Evolutionary conservation across 2,329 filamentous ascomycete genomes (phyloP).

Genomic region (Diaporthe helianthi): DNA sequence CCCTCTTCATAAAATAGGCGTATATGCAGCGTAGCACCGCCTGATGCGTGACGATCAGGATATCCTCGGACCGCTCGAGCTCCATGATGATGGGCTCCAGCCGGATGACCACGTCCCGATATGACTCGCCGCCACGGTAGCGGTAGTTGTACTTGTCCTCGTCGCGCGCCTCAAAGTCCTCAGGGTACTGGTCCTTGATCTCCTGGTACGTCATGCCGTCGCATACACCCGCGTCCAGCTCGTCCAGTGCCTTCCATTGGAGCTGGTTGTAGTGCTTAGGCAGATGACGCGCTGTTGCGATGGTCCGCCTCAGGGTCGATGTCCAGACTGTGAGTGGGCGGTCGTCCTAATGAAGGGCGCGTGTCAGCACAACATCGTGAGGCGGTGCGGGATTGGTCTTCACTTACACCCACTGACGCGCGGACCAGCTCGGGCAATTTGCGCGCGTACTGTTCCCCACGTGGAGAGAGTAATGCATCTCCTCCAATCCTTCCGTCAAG

Average conservation of each 20-base stretch:
- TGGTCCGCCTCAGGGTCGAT: slow-evolving; percentile 77
- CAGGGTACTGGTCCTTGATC: slow-evolving; percentile 88
- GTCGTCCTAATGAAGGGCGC: slow-evolving; percentile 56
- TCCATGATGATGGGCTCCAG: slow-evolving; percentile 99
- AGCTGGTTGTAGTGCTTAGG: slow-evolving; percentile 86
- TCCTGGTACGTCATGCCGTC: slow-evolving; percentile 96
- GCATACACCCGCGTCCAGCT: slow-evolving; percentile 95
- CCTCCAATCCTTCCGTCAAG: slow-evolving; percentile 90
- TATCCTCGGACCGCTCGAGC: slow-evolving; percentile 92
- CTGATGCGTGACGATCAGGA: slow-evolving; percentile 97
- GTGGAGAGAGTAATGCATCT: slow-evolving; percentile 83
- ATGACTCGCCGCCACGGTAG: slow-evolving; percentile 93
- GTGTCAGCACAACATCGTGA: slow-evolving; percentile 40
- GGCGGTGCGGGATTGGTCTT: not conserved
- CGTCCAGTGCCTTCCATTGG: slow-evolving; percentile 98
- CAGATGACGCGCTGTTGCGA: slow-evolving; percentile 86
- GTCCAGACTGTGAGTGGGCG: slow-evolving; percentile 69
- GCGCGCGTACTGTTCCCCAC: slow-evolving; percentile 86
- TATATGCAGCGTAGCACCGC: slow-evolving; percentile 97
- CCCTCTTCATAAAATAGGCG: slow-evolving; percentile 98
- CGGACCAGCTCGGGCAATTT: slow-evolving; percentile 85
- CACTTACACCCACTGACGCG: slow-evolving; percentile 81
- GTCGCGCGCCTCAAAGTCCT: slow-evolving; percentile 94
- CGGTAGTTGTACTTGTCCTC: slow-evolving; percentile 99
- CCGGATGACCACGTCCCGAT: slow-evolving; percentile 96